Evolutionary conservation across 208 protist species (phyloP).

Genomic region (Leishmania amazonensis): DNA sequence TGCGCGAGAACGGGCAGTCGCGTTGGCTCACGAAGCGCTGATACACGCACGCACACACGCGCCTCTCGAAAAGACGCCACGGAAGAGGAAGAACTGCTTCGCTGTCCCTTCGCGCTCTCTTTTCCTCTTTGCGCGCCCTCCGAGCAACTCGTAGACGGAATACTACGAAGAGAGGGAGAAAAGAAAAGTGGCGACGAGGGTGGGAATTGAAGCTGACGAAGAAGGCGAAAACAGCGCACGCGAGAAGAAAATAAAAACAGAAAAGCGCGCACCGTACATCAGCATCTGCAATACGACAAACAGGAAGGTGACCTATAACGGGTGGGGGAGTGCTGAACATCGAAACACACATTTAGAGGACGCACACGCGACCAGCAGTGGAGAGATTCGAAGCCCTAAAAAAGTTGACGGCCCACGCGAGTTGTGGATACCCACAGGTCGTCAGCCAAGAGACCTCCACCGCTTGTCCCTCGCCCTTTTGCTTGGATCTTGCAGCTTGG

Average conservation of each 20-base stretch:
- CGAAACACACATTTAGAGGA: not conserved
- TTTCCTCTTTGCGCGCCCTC: not conserved
- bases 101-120: not conserved
- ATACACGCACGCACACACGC: not conserved
- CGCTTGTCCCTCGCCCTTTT: not conserved
- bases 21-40: not conserved
- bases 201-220: not conserved
- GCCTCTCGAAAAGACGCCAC: not conserved
- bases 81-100: not conserved
- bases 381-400: not conserved
- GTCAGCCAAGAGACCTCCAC: not conserved
- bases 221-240: not conserved
- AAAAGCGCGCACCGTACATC: not conserved
- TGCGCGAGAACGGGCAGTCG: not conserved
- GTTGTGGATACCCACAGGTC: not conserved
- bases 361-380: not conserved
- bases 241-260: not conserved
- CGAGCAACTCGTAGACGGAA: not conserved
- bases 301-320: not conserved
- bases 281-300: not conserved
- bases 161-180: not conserved
- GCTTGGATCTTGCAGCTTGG: not conserved
- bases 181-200: not conserved
- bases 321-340: not conserved
- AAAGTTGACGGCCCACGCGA: not conserved